These are phyloP conservation scores for Ustilago vetiveriae DNA, from an alignment of 1,284 basidiomycete genomes.

Conservation along the genomic window DNA sequence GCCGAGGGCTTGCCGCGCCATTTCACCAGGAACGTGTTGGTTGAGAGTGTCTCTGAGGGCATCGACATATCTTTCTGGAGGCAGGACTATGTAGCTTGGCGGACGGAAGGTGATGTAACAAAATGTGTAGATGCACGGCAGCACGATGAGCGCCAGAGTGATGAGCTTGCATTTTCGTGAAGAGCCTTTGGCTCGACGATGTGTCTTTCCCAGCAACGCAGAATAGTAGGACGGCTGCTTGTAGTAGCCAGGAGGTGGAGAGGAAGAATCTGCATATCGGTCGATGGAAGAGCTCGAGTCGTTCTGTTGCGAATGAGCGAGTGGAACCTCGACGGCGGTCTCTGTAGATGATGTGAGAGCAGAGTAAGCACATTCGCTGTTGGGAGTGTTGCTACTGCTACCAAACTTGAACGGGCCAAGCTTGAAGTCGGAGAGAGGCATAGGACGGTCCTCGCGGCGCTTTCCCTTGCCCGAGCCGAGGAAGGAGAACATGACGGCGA, in stretches of 20 bases:
- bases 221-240: slow-evolving; percentile 38
- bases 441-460: slow-evolving; percentile 13
- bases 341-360: slow-evolving; percentile 33
- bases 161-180: slow-evolving; percentile 36
- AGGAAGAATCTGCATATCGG: slow-evolving; percentile 4
- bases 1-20: slow-evolving; percentile 22
- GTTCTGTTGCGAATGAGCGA: slow-evolving; percentile 7
- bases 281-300: slow-evolving; percentile 18
- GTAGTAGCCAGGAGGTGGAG: slow-evolving; percentile 44
- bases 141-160: slow-evolving; percentile 15
- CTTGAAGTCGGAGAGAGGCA: slow-evolving; percentile 32
- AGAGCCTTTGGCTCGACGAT: slow-evolving; percentile 23
- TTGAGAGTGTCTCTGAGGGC: slow-evolving; percentile 29
- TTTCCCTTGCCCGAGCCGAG: slow-evolving; percentile 16
- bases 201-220: slow-evolving; percentile 16
- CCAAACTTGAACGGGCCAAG: slow-evolving; percentile 30
- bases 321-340: slow-evolving; percentile 20
- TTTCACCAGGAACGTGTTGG: slow-evolving; percentile 31
- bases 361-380: slow-evolving; percentile 32
- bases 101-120: slow-evolving; percentile 44
- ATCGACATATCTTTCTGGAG: slow-evolving; percentile 34
- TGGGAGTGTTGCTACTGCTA: slow-evolving; percentile 32
- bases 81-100: slow-evolving; percentile 42
- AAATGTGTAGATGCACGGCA: slow-evolving; percentile 25
- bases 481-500: slow-evolving; percentile 26